Evolutionary conservation across 2,329 filamentous ascomycete genomes (phyloP).

Genomic region (Epichloe typhina): DNA sequence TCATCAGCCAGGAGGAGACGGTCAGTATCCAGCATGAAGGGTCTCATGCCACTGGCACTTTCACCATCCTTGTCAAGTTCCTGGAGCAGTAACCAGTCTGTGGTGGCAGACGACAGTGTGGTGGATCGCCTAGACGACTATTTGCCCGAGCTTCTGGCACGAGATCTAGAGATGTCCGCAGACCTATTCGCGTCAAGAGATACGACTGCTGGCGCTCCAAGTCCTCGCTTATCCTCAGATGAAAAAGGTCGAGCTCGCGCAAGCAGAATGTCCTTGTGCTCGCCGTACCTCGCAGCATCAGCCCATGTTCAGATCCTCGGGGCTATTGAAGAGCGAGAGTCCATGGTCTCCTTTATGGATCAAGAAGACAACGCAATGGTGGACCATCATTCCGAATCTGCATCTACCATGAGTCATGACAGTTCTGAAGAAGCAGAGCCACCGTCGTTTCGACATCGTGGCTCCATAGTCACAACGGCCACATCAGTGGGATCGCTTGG

Average conservation of each 20-base stretch:
- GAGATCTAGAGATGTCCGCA: constrained; percentile 36
- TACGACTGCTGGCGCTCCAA: constrained; percentile 39
- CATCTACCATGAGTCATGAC: constrained; percentile 18
- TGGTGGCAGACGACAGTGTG: constrained; percentile 14
- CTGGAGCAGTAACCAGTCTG: constrained; percentile 8
- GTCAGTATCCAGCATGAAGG: constrained; percentile 27
- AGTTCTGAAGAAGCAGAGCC: constrained; percentile 19
- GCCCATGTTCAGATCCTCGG: constrained; percentile 18
- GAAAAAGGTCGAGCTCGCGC: constrained; percentile 11
- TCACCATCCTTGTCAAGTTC: constrained; percentile 15
- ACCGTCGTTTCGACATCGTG: constrained; percentile 19
- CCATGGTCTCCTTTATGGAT: constrained; percentile 22
- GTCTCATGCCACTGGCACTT: constrained; percentile 23
- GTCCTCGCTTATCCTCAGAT: constrained; percentile 20
- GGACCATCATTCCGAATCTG: constrained; percentile 19
- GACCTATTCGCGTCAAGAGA: constrained; percentile 35
- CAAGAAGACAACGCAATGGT: constrained; percentile 10
- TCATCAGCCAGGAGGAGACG: constrained; percentile 15
- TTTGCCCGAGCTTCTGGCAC: constrained; percentile 42
- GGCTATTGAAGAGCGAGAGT: constrained; percentile 23
- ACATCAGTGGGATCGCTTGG: constrained; percentile 22
- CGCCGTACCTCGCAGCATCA: constrained; percentile 18
- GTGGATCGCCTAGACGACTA: constrained; percentile 26
- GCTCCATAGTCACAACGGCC: constrained; percentile 23
- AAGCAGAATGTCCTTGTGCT: constrained; percentile 8